Evolutionary conservation across 2,329 filamentous ascomycete genomes (phyloP).

Genomic region (Pyrenochaeta sp.): DNA sequence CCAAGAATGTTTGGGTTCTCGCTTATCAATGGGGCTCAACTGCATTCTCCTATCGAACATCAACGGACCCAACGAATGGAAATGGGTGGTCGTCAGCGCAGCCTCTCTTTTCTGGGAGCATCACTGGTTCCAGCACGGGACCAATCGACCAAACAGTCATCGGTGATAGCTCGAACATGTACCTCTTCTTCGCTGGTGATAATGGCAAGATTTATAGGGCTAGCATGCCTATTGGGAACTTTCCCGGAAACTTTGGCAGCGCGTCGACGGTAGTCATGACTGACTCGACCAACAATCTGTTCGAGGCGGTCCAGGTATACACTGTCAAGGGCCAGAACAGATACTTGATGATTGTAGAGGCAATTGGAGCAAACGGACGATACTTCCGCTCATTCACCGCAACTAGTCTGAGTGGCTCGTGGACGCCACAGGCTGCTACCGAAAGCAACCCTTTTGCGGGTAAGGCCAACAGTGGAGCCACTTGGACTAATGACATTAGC

Average conservation of each 20-base stretch:
- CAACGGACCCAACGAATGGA: conserved; percentile 64
- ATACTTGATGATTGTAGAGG: conserved; percentile 75
- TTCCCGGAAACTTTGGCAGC: conserved; percentile 68
- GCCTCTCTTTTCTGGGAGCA: conserved; percentile 65
- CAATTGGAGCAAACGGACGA: conserved; percentile 64
- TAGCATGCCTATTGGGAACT: conserved; percentile 69
- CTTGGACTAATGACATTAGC: conserved; percentile 73
- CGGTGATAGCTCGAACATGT: conserved; percentile 68
- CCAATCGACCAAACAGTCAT: conserved; percentile 72
- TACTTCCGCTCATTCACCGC: conserved; percentile 75
- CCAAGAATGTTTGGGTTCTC: conserved; percentile 70
- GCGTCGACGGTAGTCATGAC: conserved; percentile 60
- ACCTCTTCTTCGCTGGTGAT: conserved; percentile 73
- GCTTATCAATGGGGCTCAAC: conserved; percentile 71
- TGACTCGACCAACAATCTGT: conserved; percentile 66
- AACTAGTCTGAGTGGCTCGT: conserved; percentile 62
- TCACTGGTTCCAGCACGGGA: conserved; percentile 62
- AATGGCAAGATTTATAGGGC: conserved; percentile 72
- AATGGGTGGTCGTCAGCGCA: conserved; percentile 66
- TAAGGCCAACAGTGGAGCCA: conserved; percentile 70
- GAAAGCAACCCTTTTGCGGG: conserved; percentile 72
- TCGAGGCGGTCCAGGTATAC: conserved; percentile 74
- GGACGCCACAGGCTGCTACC: conserved; percentile 65
- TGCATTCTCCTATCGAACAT: conserved; percentile 68
- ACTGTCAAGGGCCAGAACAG: conserved; percentile 62